Conservation (phyloP, 495 filamentous ascomycete species). For the Tuber magnatum region DNA sequence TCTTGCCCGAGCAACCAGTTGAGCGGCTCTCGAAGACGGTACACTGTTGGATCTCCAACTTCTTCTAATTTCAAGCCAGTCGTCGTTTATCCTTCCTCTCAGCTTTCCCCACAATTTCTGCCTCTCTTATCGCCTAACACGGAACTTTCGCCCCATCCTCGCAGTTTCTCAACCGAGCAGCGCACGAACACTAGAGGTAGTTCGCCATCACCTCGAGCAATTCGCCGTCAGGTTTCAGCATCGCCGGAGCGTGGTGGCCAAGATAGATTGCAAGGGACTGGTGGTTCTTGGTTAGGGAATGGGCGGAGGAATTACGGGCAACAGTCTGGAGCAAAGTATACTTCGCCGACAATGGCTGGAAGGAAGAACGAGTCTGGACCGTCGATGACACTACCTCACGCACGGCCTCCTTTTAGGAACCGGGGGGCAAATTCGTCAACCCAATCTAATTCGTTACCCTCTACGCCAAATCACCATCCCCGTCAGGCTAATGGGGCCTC, state of each 20-base stretch:
- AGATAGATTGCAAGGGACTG: conserved; percentile 19
- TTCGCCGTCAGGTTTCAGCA: conserved; percentile 34
- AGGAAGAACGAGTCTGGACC: conserved; percentile 32
- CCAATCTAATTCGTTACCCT: conserved; percentile 87
- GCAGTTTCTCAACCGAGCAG: conserved; percentile 30
- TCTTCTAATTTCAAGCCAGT: conserved; percentile 31
- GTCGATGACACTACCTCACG: conserved; percentile 28
- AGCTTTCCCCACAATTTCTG: conserved; percentile 28
- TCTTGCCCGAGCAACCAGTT: conserved; percentile 22
- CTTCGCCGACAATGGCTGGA: conserved; percentile 35
- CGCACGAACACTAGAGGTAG: conserved; percentile 17
- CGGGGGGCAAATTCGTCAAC: conserved; percentile 43
- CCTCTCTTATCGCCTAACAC: conserved; percentile 32
- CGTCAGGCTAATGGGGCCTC: conserved; percentile 70
- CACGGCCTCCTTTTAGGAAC: conserved; percentile 28
- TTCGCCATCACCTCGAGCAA: conserved; percentile 35
- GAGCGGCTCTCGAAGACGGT: conserved; percentile 29
- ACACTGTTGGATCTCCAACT: conserved; percentile 37
- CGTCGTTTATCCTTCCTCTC: conserved; percentile 16
- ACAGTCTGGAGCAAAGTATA: conserved; percentile 37
- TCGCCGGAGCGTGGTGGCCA: conserved; percentile 34
- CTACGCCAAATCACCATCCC: conserved; percentile 84
- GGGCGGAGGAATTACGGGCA: conserved; percentile 36
- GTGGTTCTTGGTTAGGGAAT: conserved; percentile 38
- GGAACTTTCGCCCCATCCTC: conserved; percentile 24